Evolutionary conservation across 2,329 filamentous ascomycete species (phyloP).

Genomic region (Trichoderma sp.): DNA sequence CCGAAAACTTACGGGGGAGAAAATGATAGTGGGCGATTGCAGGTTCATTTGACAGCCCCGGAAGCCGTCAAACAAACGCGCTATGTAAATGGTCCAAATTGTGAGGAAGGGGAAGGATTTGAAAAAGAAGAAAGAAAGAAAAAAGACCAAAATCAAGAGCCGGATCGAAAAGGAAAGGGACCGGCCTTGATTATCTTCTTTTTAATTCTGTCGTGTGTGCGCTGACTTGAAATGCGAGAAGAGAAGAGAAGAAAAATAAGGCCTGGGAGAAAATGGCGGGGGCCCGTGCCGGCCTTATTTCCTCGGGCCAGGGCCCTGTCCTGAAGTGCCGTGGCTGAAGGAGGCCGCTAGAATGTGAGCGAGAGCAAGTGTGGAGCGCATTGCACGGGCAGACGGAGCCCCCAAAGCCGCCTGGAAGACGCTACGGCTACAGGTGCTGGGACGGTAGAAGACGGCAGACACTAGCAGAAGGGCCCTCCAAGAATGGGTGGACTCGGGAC

Average conservation of each 20-base stretch:
- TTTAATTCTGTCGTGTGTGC: constrained; percentile 18
- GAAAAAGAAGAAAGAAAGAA: not conserved
- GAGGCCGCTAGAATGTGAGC: constrained; percentile 9
- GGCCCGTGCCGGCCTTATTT: constrained; percentile 39
- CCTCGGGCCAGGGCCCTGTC: constrained; percentile 6
- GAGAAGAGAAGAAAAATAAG: constrained; percentile 35
- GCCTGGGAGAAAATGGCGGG: constrained; percentile 22
- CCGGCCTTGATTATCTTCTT: constrained; percentile 28
- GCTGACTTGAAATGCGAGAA: constrained; percentile 27
- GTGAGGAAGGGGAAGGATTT: constrained; percentile 27
- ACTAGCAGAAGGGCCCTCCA: constrained; percentile 5
- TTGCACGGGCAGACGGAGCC: constrained; percentile 2
- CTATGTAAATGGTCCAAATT: constrained; percentile 45
- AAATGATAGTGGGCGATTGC: constrained; percentile 67
- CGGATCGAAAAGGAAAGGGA: constrained; percentile 33
- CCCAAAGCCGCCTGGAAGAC: constrained; percentile 16
- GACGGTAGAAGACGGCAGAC: not conserved
- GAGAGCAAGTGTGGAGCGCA: constrained; percentile 9
- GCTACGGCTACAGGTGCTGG: constrained; percentile 7
- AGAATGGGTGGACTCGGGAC: constrained; percentile 20
- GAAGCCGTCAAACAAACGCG: constrained; percentile 91
- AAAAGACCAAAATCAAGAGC: constrained; percentile 26
- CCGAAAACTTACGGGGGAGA: constrained; percentile 62
- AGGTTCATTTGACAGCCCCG: constrained; percentile 97
- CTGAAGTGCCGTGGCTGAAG: constrained; percentile 12